Conservation (phyloP, 106 monocot genomes). For the Ottelia alismoides region DNA sequence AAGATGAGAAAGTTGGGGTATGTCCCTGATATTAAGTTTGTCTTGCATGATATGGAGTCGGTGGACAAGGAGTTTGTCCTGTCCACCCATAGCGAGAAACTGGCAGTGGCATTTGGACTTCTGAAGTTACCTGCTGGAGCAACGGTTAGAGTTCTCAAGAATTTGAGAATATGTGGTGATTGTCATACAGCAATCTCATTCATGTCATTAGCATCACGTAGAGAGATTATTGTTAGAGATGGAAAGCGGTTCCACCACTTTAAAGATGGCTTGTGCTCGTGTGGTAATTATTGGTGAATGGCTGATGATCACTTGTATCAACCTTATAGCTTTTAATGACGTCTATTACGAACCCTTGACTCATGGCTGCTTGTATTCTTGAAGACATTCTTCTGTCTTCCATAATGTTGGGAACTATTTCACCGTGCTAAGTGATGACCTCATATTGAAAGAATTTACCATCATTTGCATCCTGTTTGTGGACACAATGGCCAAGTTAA, state of each 20-base stretch:
- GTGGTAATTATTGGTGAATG: conserved; percentile 26
- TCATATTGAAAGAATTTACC: too few species aligned
- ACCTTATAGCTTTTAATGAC: too few species aligned
- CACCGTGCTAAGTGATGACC: too few species aligned
- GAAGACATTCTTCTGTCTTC: too few species aligned
- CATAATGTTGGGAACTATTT: too few species aligned
- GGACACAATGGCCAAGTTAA: too few species aligned
- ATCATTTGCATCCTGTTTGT: too few species aligned
- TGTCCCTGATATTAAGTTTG: conserved; percentile 16
- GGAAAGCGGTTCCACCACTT: conserved; percentile 25
- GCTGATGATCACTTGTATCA: too few species aligned
- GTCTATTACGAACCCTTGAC: too few species aligned
- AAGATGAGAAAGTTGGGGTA: conserved; percentile 27
- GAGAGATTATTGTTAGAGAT: conserved; percentile 23
- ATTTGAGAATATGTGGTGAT: conserved; percentile 23
- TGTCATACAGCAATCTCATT: conserved; percentile 23
- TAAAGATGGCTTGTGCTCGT: conserved; percentile 20
- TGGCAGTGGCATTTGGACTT: conserved; percentile 23
- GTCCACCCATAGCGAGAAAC: conserved; percentile 21
- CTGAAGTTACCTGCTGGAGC: conserved; percentile 19
- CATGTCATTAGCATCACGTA: conserved; percentile 11
- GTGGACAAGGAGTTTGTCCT: conserved; percentile 14
- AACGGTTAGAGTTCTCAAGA: conserved; percentile 20
- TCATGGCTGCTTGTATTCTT: too few species aligned
- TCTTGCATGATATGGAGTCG: conserved; percentile 17